Base-by-base conservation (phyloP, 2,329 filamentous ascomycete species). In the Microcyclosporella mali region DNA sequence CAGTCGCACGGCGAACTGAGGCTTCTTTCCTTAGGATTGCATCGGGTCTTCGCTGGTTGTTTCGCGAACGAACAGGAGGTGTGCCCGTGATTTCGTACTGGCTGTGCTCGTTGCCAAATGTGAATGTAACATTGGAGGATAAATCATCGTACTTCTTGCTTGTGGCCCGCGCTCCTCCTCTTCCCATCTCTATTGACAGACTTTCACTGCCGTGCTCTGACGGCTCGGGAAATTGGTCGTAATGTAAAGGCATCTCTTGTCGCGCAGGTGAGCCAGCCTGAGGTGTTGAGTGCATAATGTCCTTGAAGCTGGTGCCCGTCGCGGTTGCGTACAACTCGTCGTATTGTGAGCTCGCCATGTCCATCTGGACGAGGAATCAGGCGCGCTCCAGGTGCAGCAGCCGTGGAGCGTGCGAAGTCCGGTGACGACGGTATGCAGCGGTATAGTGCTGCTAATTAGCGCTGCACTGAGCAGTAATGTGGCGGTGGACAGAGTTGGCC, bases 101-200 rank as follows among this genome's bases (percentile, higher is more conserved):
- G 53, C 67, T 70, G 44, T 72, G 39, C 54, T 72, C 64, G 54
- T 73, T 68, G 29, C 71, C 70, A 35, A 72, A 61, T 50, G 65
- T 70, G 56, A 78, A 70, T 30, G 68, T 59, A 4, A 69, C 68
- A 47, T 73, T 69, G 34, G 71, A 70, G 19, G 74, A 77, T 52
- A 75, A 69, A 60, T 54, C 44, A 60, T 53, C 44, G 51, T 65
- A 53, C 48, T 49, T 61, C 69, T 68, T 51, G 46, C 59, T 28
- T 57, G 67, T 16, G 59, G 43, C 40, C 37, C 63, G 60, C 47
- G 67, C 67, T 16, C 65, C 59, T 25, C 73, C 78, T 41, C 79
- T 70, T 34, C 74, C 77, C 25, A 78, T 58, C 55, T 82, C 78
- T 43, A 82, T 68, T 2, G 76, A 79, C 46, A 73, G 65, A 43